Percentiles rank a stretch among this genome's conserved stretches.
Evolutionary conservation across 345 rosid species (phyloP).

Genomic region (Melastoma malabathricum): DNA sequence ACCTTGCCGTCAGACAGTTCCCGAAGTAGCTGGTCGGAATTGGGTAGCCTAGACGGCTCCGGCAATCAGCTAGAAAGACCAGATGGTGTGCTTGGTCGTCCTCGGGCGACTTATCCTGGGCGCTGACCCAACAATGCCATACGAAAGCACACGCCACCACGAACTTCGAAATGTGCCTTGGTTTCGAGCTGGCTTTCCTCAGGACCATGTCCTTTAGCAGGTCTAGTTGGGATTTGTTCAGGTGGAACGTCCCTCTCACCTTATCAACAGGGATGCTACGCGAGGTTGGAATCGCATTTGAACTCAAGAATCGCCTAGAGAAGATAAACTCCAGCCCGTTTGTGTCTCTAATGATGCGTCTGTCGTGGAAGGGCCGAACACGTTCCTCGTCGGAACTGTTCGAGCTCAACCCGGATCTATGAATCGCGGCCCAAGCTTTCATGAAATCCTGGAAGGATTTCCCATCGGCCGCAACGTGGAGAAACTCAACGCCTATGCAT

Average conservation of each 20-base stretch:
- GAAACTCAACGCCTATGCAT: conserved; percentile 12
- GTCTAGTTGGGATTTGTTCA: conserved; percentile 6
- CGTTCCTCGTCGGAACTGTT: neutral
- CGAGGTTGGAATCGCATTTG: neutral
- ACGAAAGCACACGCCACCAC: conserved; percentile 15
- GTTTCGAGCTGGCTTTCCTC: neutral
- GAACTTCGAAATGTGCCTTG: conserved; percentile 13
- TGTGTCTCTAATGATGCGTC: conserved; percentile 13
- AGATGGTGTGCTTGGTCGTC: conserved; percentile 5
- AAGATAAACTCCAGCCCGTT: conserved; percentile 6
- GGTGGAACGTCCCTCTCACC: conserved; percentile 18
- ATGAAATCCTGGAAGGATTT: conserved; percentile 23
- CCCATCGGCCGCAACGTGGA: conserved; percentile 29
- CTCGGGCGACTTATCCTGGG: conserved; percentile 1
- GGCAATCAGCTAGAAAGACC: conserved; percentile 11
- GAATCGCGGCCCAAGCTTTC: conserved; percentile 23
- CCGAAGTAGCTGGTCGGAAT: conserved; percentile 22
- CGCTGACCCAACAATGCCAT: conserved; percentile 22
- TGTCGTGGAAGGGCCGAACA: conserved; percentile 7
- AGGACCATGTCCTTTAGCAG: conserved; percentile 14
- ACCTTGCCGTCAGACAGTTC: conserved; percentile 17
- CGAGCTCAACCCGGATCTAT: conserved; percentile 2
- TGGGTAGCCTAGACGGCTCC: conserved; percentile 4
- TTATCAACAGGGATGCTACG: neutral
- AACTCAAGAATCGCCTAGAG: conserved; percentile 7